Conservation (phyloP, 371 early-diverging fungal genomes). For the Zopfochytrium polystomum region DNA sequence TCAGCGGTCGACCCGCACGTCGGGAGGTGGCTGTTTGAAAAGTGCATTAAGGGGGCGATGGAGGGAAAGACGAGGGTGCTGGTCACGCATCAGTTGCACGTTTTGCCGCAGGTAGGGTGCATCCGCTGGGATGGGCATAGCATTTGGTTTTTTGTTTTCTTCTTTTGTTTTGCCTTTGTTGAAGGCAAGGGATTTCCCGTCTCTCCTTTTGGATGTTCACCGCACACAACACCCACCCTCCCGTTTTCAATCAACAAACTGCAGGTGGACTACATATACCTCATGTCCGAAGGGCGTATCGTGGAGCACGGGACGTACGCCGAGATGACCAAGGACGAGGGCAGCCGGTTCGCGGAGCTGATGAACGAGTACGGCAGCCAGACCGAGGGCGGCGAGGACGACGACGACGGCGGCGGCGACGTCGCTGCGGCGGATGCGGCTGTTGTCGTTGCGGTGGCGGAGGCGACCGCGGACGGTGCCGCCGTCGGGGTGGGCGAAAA, state of each 20-base stretch:
- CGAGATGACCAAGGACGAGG: conserved; percentile 50
- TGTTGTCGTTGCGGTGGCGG: not conserved
- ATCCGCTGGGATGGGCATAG: not conserved
- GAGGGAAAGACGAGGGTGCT: conserved; percentile 26
- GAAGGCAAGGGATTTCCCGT: no score
- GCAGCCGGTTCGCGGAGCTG: conserved; percentile 27
- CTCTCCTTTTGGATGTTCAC: no score
- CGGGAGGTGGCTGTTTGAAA: conserved; percentile 33
- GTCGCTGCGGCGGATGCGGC: conserved; percentile 13
- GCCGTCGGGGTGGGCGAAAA: conserved; percentile 1
- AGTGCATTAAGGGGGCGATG: conserved; percentile 29
- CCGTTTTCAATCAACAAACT: no score
- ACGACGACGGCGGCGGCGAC: conserved; percentile 26
- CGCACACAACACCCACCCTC: no score
- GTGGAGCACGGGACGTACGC: conserved; percentile 55
- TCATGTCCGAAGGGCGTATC: conserved; percentile 55
- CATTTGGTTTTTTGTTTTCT: not conserved
- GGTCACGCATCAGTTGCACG: conserved; percentile 43
- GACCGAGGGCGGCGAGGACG: not conserved
- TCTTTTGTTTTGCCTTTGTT: no score
- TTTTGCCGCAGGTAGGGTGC: conserved; percentile 17
- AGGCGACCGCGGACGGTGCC: not conserved
- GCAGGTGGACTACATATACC: conserved; percentile 50
- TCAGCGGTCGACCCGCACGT: conserved; percentile 44
- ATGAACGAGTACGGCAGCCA: conserved; percentile 17